Conservation (phyloP, 2,329 filamentous ascomycete species). For the Cercospora nicotianae region DNA sequence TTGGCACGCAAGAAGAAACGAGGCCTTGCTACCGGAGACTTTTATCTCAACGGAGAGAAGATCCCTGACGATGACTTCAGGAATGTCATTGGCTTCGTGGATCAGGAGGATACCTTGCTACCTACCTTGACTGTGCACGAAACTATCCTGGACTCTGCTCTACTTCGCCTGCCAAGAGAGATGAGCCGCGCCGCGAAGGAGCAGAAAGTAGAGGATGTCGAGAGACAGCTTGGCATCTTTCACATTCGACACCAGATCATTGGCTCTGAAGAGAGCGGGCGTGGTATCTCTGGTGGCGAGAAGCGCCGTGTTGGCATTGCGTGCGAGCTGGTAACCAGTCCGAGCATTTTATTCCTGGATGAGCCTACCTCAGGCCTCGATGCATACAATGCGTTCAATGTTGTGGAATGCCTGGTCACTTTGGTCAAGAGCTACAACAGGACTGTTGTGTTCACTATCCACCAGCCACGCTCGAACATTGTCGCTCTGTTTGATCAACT, state of each 20-base stretch:
- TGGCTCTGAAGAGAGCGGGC: conserved; percentile 90
- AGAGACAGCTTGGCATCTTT: conserved; percentile 91
- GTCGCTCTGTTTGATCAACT: conserved; percentile 94
- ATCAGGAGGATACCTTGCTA: conserved; percentile 96
- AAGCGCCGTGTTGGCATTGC: conserved; percentile 95
- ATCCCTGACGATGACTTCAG: conserved; percentile 82
- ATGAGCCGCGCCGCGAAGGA: conserved; percentile 90
- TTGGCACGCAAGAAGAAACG: conserved; percentile 96
- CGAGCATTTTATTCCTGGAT: conserved; percentile 94
- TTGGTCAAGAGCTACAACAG: conserved; percentile 95
- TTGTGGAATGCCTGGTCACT: conserved; percentile 91
- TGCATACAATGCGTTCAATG: conserved; percentile 96
- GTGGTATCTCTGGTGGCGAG: conserved; percentile 95
- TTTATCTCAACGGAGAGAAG: conserved; percentile 91
- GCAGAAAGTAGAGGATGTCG: conserved; percentile 86
- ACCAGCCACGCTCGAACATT: conserved; percentile 97
- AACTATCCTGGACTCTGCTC: conserved; percentile 90
- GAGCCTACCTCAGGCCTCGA: conserved; percentile 96
- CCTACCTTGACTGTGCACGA: conserved; percentile 96
- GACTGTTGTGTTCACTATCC: conserved; percentile 97
- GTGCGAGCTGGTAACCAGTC: conserved; percentile 95
- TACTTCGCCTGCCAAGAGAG: conserved; percentile 85
- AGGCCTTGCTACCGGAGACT: conserved; percentile 73
- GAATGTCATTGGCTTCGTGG: conserved; percentile 91
- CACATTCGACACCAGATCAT: conserved; percentile 94